phyloP scores from a whole-genome alignment of 208 protist genomes.

The Crithidia mellificae region DNA sequence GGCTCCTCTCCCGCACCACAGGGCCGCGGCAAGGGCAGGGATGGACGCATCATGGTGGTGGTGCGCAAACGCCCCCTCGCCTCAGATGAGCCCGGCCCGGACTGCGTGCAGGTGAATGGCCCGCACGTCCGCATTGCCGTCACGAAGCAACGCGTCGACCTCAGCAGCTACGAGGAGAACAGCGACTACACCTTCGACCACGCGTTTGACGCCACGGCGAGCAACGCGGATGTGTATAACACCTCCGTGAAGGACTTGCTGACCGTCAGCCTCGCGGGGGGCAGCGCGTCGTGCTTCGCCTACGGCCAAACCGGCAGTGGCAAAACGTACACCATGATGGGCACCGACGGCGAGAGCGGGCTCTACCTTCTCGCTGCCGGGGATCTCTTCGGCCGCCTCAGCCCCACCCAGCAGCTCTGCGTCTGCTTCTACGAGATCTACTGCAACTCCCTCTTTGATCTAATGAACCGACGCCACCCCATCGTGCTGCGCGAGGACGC shows the following conservation, averaged over 20 bases:
- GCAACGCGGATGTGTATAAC: conserved; percentile 89
- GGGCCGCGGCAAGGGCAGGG: conserved; percentile 31
- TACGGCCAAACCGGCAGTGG: conserved; percentile 93
- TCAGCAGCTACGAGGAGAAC: conserved; percentile 94
- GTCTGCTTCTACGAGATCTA: conserved; percentile 97
- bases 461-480: conserved; percentile 89
- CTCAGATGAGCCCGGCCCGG: conserved; percentile 38
- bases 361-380: conserved; percentile 90
- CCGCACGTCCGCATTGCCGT: conserved; percentile 57
- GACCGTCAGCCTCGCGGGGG: conserved; percentile 84
- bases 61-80: conserved; percentile 88
- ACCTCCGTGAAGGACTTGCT: conserved; percentile 79
- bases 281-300: conserved; percentile 94
- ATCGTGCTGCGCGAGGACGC: conserved; percentile 91
- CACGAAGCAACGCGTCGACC: conserved; percentile 91
- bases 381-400: conserved; percentile 86
- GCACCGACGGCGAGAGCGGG: conserved; percentile 69
- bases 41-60: conserved; percentile 76
- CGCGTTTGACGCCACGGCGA: conserved; percentile 74
- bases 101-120: conserved; percentile 56
- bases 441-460: conserved; percentile 94
- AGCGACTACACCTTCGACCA: conserved; percentile 95
- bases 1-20: background rate
- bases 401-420: conserved; percentile 43
- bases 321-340: conserved; percentile 94